Evolutionary conservation across 2,329 filamentous ascomycete species (phyloP).

Genomic region (Sodiomyces alkalinus): DNA sequence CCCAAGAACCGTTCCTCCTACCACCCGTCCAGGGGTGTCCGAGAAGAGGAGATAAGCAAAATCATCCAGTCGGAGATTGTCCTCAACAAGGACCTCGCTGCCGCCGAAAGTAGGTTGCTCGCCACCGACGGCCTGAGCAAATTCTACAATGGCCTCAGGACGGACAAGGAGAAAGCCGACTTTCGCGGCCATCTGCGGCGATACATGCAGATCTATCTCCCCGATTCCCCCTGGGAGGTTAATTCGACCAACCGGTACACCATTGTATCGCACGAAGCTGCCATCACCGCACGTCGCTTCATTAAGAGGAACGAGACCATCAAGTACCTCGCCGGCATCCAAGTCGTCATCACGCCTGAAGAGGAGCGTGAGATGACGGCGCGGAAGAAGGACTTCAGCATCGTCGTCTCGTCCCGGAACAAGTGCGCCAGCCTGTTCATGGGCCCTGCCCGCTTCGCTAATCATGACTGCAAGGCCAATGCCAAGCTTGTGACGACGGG

Average conservation of each 20-base stretch:
- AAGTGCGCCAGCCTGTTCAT: constrained; percentile 87
- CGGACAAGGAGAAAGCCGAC: constrained; percentile 64
- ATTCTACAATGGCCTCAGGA: constrained; percentile 52
- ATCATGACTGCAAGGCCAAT: constrained; percentile 93
- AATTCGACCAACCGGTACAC: constrained; percentile 87
- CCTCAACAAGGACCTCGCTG: constrained; percentile 53
- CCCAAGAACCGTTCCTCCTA: constrained; percentile 88
- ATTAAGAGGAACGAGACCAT: constrained; percentile 75
- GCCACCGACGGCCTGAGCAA: constrained; percentile 58
- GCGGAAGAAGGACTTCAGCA: constrained; percentile 86
- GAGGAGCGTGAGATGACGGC: constrained; percentile 72
- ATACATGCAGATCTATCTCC: constrained; percentile 84
- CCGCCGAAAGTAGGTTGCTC: constrained; percentile 59
- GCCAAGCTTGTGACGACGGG: constrained; percentile 73
- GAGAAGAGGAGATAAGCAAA: constrained; percentile 44
- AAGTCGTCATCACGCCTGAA: constrained; percentile 82
- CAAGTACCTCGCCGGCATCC: constrained; percentile 81
- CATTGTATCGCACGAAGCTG: constrained; percentile 77
- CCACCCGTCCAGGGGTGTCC: constrained; percentile 66
- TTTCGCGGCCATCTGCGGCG: constrained; percentile 75
- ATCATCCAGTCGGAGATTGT: constrained; percentile 54
- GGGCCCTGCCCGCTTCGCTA: constrained; percentile 88
- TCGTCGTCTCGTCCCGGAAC: constrained; percentile 84
- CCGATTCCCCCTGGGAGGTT: constrained; percentile 91
- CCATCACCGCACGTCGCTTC: constrained; percentile 62